Conservation (phyloP, 106 monocot genomes). For the Amphibolis antarctica region DNA sequence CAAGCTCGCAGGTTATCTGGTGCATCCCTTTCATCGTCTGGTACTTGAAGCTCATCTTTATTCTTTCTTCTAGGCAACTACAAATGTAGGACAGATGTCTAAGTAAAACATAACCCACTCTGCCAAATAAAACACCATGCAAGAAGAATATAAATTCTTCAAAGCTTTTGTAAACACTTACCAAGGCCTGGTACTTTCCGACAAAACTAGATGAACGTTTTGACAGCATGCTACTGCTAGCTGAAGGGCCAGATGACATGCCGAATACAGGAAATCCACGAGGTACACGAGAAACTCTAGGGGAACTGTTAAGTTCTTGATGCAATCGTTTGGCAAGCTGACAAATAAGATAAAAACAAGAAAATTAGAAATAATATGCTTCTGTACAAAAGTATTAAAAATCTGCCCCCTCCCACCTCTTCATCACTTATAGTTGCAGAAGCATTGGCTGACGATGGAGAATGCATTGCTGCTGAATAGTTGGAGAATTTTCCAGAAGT, state of each 20-base stretch:
- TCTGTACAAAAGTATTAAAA: background rate
- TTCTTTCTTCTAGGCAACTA: slow-evolving; percentile 67
- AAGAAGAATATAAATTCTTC: background rate
- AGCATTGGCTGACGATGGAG: slow-evolving; percentile 23
- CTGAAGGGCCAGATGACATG: slow-evolving; percentile 30
- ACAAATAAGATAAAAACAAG: slow-evolving; percentile 10
- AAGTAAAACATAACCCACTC: background rate
- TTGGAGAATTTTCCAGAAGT: slow-evolving; percentile 21
- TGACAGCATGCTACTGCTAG: slow-evolving; percentile 51
- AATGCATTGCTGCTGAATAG: slow-evolving; percentile 25
- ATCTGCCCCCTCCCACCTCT: slow-evolving; percentile 38
- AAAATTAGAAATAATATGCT: background rate
- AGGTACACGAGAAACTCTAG: slow-evolving; percentile 88
- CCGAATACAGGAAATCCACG: slow-evolving; percentile 52
- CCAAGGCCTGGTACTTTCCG: slow-evolving; percentile 51
- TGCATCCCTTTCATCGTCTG: slow-evolving; percentile 32
- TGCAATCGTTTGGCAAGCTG: slow-evolving; percentile 89
- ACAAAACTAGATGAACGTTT: slow-evolving; percentile 59
- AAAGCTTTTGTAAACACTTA: slow-evolving; percentile 10
- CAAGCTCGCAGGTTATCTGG: slow-evolving; percentile 15
- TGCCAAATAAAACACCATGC: background rate
- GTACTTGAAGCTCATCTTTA: slow-evolving; percentile 43
- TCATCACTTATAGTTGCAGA: slow-evolving; percentile 63
- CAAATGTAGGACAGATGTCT: background rate
- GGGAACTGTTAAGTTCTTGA: slow-evolving; percentile 99